phyloP scores from a whole-genome alignment of 2,329 filamentous ascomycete genomes.

The Epichloe sibirici region DNA sequence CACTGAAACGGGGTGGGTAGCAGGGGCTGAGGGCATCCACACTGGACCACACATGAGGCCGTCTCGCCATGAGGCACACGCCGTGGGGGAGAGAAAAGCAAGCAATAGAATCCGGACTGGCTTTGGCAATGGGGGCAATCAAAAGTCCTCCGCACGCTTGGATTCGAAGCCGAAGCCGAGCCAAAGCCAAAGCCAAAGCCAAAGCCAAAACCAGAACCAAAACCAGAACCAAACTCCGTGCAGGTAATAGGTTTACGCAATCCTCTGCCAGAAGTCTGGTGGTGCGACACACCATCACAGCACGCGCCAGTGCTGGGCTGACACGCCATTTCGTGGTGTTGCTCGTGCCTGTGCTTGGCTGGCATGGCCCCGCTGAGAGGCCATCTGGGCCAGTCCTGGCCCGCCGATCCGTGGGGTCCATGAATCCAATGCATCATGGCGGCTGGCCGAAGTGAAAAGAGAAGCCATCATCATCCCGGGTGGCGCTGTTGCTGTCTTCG shows the following conservation, averaged over 20 bases:
- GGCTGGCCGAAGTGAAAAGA: no score
- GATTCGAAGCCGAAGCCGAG: not conserved
- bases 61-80: no score
- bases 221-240: no score
- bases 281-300: not conserved
- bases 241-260: not conserved
- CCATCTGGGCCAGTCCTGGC: not conserved
- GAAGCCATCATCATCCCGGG: not conserved
- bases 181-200: not conserved
- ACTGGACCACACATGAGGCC: not conserved
- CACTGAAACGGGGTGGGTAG: not conserved
- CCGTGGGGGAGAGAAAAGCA: no score
- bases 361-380: not conserved
- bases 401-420: not conserved
- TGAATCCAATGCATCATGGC: not conserved
- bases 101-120: no score
- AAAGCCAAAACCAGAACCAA: no score
- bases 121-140: no score
- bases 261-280: not conserved
- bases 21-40: not conserved
- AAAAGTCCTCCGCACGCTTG: not conserved
- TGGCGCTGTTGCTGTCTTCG: not conserved
- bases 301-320: not conserved
- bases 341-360: slow-evolving; percentile 1
- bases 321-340: not conserved